Evolutionary conservation across 2,329 filamentous ascomycete species (phyloP), one percentile per base, ranked within the genome.

Genomic region (Phaeoacremonium minimum): DNA sequence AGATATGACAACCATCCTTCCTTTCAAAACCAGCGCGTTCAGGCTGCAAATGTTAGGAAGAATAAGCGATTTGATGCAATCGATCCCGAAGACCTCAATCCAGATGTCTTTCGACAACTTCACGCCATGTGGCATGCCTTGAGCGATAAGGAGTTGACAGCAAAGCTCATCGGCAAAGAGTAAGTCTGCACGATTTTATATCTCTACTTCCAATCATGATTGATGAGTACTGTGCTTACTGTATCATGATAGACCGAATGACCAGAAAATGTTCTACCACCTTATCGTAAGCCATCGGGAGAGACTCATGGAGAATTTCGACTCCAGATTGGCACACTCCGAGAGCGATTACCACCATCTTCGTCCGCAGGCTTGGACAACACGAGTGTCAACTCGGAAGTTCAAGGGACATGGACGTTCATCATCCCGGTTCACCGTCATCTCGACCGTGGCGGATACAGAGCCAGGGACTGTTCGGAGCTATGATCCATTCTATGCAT

Each of bases 231-330:
- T 17, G 13, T 18, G 6, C 12, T 8, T 29, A 13, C 9, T 13
- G 12, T n/a, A 22, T 29, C 11, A 26, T 9, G 20, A 17, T 19
- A 91, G 85, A 45, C 70, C 77, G 5, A 97, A 95, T 46, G 87
- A 95, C 37, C 89, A 96, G 55, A 95, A 95, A 54, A 75, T 91
- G 47, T 96, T 97, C 60, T 98, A 97, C 60, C 85, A 81, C 61
- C 75, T 94, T 15, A 73, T 98, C 7, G 64, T 84, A 46, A 85
- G 83, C 57, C 94, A 95, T 57, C 78, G 87, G 30, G 82, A 95
- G 45, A 81, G 87, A 44, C 83, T 93, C 48, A 62, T 95, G 2
- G 90, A 97, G 56, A 87, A 95, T 53, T 97, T 93, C 53, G 84
- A 84, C 41, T 80, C 82, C 18, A 77, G 85, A 15, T 67, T 96